Evolutionary conservation across 164 flowering plant genomes (phyloP), one percentile per base, ranked within the genome.

Genomic region (Cinnamomum chago): DNA sequence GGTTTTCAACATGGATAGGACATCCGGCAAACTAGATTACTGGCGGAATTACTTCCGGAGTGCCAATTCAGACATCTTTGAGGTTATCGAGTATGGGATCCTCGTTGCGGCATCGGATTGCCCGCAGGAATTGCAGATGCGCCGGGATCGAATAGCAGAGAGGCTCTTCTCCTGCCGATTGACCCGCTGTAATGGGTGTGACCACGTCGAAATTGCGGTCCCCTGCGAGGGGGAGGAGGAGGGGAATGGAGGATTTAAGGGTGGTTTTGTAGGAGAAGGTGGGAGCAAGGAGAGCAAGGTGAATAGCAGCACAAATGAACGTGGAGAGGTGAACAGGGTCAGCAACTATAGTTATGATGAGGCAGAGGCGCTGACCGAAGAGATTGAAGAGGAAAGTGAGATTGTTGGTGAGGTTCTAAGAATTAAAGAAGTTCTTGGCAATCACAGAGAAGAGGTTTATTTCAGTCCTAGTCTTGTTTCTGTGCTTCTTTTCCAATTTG

Each of bases 331-430:
- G 82, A 81, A 84, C 67, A 86, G 73, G 27, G 81, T 76, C 7
- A 88, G 88, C 77, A 86, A 85, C 79, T 87, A 72, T 47, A 90
- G 92, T 76, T 90, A 80, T 80, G 93, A 86, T 55, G 98, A 89
- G 67, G 98, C 91, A 20, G 99, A 92, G 83, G 97, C 95, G 7
- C 80, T 92, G 85, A 93, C 90, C 22, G 95, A 92, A 78, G 97
- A 86, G 83, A 85, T 95, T 82, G 99, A 96, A 66, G 90, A 91
- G 78, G 90, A 81, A 81, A 81, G 77, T 67, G 84, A 79, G 79
- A 72, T 79, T 78, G 77, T 85, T 77, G 86, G 76, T 15, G 98
- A 96, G 84, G 97, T 96, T 69, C 75, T 83, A 47, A 88, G 97
- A 85, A 92, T 96, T 76, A 92, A 90, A 77, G 90, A 85, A 65